Evolutionary conservation across 1,139 yeast species (phyloP).

Genomic region (Trichomonascaceae sp.): DNA sequence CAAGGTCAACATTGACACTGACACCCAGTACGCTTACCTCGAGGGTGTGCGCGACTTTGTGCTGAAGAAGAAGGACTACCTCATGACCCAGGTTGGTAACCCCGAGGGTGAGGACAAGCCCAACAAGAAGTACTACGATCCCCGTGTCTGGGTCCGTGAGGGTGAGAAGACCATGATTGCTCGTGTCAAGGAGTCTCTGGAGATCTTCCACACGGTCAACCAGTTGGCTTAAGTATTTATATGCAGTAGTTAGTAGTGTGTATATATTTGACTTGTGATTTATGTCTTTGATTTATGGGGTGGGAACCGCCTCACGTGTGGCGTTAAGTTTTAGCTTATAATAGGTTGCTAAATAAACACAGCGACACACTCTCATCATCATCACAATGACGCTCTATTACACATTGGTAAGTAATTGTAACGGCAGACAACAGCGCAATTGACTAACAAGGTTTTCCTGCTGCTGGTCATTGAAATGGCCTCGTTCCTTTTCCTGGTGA

Average conservation of each 20-base stretch:
- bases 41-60: slow-evolving; percentile 95
- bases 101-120: slow-evolving; percentile 99
- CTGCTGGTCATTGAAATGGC: slow-evolving; percentile 67
- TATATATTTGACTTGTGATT: too few species aligned
- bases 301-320: too few species aligned
- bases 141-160: slow-evolving; percentile 99
- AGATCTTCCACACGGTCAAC: slow-evolving; percentile 50
- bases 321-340: too few species aligned
- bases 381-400: slow-evolving; percentile 59
- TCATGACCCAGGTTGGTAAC: slow-evolving; percentile 85
- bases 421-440: background rate
- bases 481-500: slow-evolving; percentile 66
- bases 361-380: too few species aligned
- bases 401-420: slow-evolving; percentile 34
- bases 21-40: slow-evolving; percentile 97
- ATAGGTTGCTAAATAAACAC: too few species aligned
- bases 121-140: slow-evolving; percentile 93
- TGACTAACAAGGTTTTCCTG: slow-evolving; percentile 38
- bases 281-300: too few species aligned
- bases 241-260: too few species aligned
- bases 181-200: slow-evolving; percentile 76
- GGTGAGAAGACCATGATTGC: slow-evolving; percentile 97
- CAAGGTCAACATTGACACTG: slow-evolving; percentile 98
- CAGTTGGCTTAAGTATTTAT: slow-evolving; percentile 11
- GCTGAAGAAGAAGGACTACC: slow-evolving; percentile 90